Evolutionary conservation across 257 asterid genomes (phyloP), one percentile per base, ranked within the genome.

Genomic region (Ajuga chamaepitys): DNA sequence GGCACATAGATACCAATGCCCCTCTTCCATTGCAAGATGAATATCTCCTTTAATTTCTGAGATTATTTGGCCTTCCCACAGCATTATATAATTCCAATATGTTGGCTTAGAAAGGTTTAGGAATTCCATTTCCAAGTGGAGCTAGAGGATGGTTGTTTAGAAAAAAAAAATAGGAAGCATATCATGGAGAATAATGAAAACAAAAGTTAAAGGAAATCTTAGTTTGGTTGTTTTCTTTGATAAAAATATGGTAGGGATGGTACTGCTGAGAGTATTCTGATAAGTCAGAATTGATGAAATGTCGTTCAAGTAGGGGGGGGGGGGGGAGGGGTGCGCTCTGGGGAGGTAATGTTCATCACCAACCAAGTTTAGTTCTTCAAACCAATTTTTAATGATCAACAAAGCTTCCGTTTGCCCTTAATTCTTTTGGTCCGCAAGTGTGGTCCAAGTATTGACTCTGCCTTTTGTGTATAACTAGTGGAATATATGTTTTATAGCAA

Each of bases 171-270:
- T 14, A 37, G 38, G 37, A 63, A 41, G 38, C n/a, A n/a, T n/a
- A n/a, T n/a, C n/a, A 4, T 61, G 26, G 41, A 51, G 70, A 51
- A 41, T 64, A 70, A 25, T 60, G 45, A 38, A 30, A 52, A 24
- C 30, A 70, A 26, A 16, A 11, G 4, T 13, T n/a, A 41, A 58
- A 30, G 38, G 18, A 21, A 20, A 60, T 17, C 9, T 10, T 26
- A 40, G 21, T 41, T 70, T 40, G 56, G 63, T 30, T 20, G 20
- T 30, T 54, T 62, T 44, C 55, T 62, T 46, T 42, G 65, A 35
- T 11, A 14, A 30, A n/a, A 56, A 59, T 25, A 13, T 44, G 44
- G 50, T 52, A 14, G 26, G 17, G 63, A 14, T 38, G 47, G 50
- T 70, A 53, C 42, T n/a, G 28, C 18, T 41, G 47, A 22, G 37